Base-by-base conservation (phyloP, 495 filamentous ascomycete genomes). In the Daldinia childiae region DNA sequence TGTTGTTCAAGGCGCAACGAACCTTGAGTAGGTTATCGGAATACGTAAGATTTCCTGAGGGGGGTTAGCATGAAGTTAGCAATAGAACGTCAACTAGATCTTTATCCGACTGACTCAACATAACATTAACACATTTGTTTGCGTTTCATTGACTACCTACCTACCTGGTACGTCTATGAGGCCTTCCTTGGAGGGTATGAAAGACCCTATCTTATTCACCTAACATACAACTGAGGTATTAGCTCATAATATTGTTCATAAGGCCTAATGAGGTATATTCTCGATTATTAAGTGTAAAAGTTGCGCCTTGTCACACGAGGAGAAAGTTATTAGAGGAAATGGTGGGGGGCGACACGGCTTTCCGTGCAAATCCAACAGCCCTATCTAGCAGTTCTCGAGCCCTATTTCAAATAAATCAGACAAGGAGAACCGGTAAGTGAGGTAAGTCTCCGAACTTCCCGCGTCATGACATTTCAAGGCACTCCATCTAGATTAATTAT, bases 1-100 rank as follows among this genome's bases (percentile, higher is more conserved):
- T 34, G 87, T 88, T 78, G 91, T 97, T 8, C 79, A 90, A 69
- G 85, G 85, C 32, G 86, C 85, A 9, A 84, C 83, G 14, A 89
- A 87, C 64, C 62, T 79, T 63, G 81, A 79, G 32, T 76, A 73
- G 43, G 14, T 14, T 38, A 51, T 56, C 19, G 50, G 15, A 48
- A 29, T 32, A n/a, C 15, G 4, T 6, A 21, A 15, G 36, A 15
- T 59, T 45, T 43, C 27, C 51, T 8, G 12, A 34, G 21, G 15
- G 34, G 26, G 38, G n/a, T 48, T 11, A 41, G 32, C 19, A 45
- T 29, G 26, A 59, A 15, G 39, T 39, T 26, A n/a, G 8, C 14
- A 48, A 36, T 32, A 55, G 17, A 38, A n/a, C 27, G 30, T 50
- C 27, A 21, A 8, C 32, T 15, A 30, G 17, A 19, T 21, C 57